Evolutionary conservation across 768 basidiomycete species (phyloP).

Genomic region (Cantharellus anzutake): DNA sequence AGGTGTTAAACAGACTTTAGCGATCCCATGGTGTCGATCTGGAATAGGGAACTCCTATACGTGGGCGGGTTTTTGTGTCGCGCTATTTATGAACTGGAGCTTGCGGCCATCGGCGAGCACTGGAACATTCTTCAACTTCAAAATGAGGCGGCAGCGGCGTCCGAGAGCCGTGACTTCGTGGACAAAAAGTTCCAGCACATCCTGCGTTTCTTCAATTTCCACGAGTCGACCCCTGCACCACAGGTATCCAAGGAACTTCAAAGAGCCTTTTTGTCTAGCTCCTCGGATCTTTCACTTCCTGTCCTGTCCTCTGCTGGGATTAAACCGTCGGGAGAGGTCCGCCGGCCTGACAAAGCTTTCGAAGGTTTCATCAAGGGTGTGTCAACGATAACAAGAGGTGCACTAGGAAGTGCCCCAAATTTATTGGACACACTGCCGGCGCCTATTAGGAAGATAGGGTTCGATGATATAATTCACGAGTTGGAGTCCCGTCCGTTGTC

Average conservation of each 20-base stretch:
- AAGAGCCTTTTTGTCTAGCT: slow-evolving; percentile 58
- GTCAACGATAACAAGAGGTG: slow-evolving; percentile 47
- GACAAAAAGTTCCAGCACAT: slow-evolving; percentile 51
- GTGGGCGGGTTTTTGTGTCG: slow-evolving; percentile 71
- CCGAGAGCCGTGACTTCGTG: slow-evolving; percentile 23
- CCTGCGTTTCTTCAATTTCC: slow-evolving; percentile 79
- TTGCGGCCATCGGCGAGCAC: slow-evolving; percentile 35
- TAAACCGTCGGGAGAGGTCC: slow-evolving; percentile 41
- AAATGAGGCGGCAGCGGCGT: not conserved
- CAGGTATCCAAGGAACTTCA: slow-evolving; percentile 58
- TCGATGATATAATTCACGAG: slow-evolving; percentile 68
- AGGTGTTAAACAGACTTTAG: slow-evolving; percentile 18
- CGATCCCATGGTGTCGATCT: slow-evolving; percentile 48
- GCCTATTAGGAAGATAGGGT: slow-evolving; percentile 54
- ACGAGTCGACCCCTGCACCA: slow-evolving; percentile 67
- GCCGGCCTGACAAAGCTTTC: slow-evolving; percentile 54
- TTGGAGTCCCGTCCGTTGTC: slow-evolving; percentile 48
- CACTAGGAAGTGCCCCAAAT: slow-evolving; percentile 23
- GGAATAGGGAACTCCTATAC: slow-evolving; percentile 80
- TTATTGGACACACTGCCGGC: slow-evolving; percentile 7
- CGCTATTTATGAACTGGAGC: slow-evolving; percentile 68
- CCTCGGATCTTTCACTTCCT: slow-evolving; percentile 31
- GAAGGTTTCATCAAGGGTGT: slow-evolving; percentile 57
- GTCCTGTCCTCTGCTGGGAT: slow-evolving; percentile 65
- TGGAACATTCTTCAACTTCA: slow-evolving; percentile 35